Evolutionary conservation across 306 rosid species (phyloP), one percentile per base, ranked within the genome.

Genomic region (Parietaria judaica): DNA sequence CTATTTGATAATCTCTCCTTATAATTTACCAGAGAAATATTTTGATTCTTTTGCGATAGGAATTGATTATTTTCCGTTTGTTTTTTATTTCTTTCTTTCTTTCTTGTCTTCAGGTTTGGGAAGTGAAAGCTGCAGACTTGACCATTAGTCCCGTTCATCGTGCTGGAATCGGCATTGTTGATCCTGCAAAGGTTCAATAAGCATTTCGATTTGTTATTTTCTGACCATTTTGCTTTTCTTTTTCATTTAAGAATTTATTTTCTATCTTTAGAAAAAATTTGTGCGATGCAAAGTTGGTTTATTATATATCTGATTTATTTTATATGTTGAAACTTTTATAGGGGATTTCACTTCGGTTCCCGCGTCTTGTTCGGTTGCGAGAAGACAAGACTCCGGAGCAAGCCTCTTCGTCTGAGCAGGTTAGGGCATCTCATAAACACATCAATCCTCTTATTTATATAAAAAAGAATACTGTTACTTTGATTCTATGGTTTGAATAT

Each of bases 311-410:
- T 66, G 66, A 60, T 54, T 68, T 11, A 11, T 31, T 61, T 11
- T 66, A 11, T 64, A 46, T 8, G 50, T 49, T 11, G 14, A 4
- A 31, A 57, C 56, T 62, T 44, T 54, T 65, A 45, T 8, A 64
- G 88, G 96, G 96, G 63, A 80, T 92, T 66, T 88, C 99, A 38
- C 99, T 92, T 70, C 80, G 99, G 36, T 92, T 92, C 79, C 96
- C 96, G 12, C 86, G 90, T 16, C 81, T 84, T 38, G 17, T 84
- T 70, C 96, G 94, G 46, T 70, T 88, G 36, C 79, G 95, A 70
- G 82, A 84, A 59, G 99, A 92, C 76, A 92, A 92, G 82, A 64
- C 65, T 62, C 95, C 95, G 7, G 99, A 92, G 58, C 67, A 88
- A 72, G 88, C 99, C 70, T 43, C 95, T 6, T 82, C 95, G 50